Percentiles rank a stretch among this genome's conserved stretches.
Conservation (phyloP, 805 yeast genomes). For the Dipodascus geniculatus region DNA sequence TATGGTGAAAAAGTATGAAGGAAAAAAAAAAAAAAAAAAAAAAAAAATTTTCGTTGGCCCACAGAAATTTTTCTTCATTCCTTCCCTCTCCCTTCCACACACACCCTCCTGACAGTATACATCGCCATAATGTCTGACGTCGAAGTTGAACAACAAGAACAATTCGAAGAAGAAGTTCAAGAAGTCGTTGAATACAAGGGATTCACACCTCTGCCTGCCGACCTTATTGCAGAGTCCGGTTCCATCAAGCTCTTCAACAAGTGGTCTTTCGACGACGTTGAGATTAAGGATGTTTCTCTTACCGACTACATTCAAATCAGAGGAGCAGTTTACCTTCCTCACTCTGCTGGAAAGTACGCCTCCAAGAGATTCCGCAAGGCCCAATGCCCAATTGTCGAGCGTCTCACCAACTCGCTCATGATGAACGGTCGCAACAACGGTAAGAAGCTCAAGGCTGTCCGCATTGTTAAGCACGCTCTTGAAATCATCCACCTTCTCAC, state of each 20-base stretch:
- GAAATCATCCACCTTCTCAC: conserved; percentile 96
- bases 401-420: conserved; percentile 99
- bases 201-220: conserved; percentile 95
- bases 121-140: neutral
- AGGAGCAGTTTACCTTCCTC: conserved; percentile 94
- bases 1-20: too few relatives aligned
- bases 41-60: neutral
- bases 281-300: conserved; percentile 94
- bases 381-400: conserved; percentile 98
- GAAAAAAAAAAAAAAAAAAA: too few relatives aligned
- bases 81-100: neutral
- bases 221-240: conserved; percentile 88
- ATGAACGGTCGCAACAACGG: conserved; percentile 99
- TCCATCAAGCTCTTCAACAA: conserved; percentile 98
- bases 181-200: conserved; percentile 55
- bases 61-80: neutral
- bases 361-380: conserved; percentile 99
- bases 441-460: conserved; percentile 99
- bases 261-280: conserved; percentile 97
- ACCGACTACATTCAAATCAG: conserved; percentile 97
- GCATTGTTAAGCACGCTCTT: conserved; percentile 98
- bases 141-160: conserved; percentile 4
- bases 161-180: conserved; percentile 8
- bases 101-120: neutral
- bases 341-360: conserved; percentile 99